These are phyloP conservation scores for Coemansia sp. DNA, from an alignment of 192 early-diverging fungal species.

Conservation along the genomic window DNA sequence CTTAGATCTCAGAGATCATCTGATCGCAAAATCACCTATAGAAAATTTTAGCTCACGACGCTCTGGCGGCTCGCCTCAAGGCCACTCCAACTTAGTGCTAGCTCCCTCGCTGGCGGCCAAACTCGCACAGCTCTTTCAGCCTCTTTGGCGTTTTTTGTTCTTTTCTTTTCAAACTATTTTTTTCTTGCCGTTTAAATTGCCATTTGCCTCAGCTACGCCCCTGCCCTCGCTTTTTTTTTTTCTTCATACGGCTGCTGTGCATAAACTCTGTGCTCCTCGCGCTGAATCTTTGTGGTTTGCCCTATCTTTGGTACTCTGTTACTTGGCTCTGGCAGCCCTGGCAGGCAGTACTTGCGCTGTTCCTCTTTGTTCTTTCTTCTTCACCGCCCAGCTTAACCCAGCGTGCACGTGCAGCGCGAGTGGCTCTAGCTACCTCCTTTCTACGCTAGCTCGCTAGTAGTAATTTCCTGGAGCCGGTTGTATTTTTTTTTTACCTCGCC, in stretches of 20 bases:
- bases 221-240: not conserved
- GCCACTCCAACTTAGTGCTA: not conserved
- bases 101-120: not conserved
- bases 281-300: not conserved
- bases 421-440: not conserved
- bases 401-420: not conserved
- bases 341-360: not conserved
- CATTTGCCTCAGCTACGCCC: not conserved
- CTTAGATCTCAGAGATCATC: not conserved
- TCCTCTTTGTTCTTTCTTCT: no score
- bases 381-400: not conserved
- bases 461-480: not conserved
- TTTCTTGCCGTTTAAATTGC: not conserved
- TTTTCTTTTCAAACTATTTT: constrained; percentile 11
- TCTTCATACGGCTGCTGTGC: not conserved
- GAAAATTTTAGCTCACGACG: constrained; percentile 18
- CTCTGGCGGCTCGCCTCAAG: not conserved
- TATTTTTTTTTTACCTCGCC: constrained; percentile 4
- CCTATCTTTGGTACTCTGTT: not conserved
- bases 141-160: constrained; percentile 1
- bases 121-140: not conserved
- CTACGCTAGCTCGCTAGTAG: not conserved
- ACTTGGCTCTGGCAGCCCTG: constrained; percentile 4
- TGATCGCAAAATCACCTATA: constrained; percentile 1
- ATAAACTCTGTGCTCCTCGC: not conserved